Evolutionary conservation across 176 grass and related monocot genomes (phyloP).

Genomic region (Bothriochloa decipiens): DNA sequence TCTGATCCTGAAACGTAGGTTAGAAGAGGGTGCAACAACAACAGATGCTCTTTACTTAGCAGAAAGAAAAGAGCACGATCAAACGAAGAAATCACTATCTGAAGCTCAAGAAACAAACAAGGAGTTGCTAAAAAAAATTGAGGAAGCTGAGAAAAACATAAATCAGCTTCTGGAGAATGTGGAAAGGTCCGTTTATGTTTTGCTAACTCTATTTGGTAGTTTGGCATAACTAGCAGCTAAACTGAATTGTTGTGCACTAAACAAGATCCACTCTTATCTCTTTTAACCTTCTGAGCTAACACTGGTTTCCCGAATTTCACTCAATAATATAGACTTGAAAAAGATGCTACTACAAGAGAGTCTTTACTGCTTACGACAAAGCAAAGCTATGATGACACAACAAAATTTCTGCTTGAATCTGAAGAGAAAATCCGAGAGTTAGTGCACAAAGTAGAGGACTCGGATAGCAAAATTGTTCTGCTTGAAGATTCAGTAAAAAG

Average conservation of each 20-base stretch:
- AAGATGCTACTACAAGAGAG: slow-evolving; percentile 49
- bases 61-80: slow-evolving; percentile 67
- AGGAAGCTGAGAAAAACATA: slow-evolving; percentile 51
- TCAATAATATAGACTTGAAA: slow-evolving; percentile 65
- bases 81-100: slow-evolving; percentile 62
- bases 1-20: slow-evolving; percentile 54
- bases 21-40: slow-evolving; percentile 83
- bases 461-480: slow-evolving; percentile 48
- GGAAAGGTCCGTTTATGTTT: slow-evolving; percentile 55
- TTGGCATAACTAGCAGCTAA: slow-evolving; percentile 37
- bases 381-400: slow-evolving; percentile 53
- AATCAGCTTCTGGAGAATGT: slow-evolving; percentile 55
- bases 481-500: slow-evolving; percentile 64
- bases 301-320: slow-evolving; percentile 42
- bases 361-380: slow-evolving; percentile 49
- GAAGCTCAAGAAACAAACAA: slow-evolving; percentile 60
- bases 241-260: slow-evolving; percentile 43
- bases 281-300: slow-evolving; percentile 38
- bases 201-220: slow-evolving; percentile 40
- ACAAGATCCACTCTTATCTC: slow-evolving; percentile 11
- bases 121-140: slow-evolving; percentile 53
- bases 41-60: slow-evolving; percentile 58
- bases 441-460: slow-evolving; percentile 44
- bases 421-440: slow-evolving; percentile 46
- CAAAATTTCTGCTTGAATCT: slow-evolving; percentile 47